A percentile compares a stretch with the other conserved stretches of the same genome.
phyloP scores from a whole-genome alignment of 345 rosid genomes.

The Brassica juncea region DNA sequence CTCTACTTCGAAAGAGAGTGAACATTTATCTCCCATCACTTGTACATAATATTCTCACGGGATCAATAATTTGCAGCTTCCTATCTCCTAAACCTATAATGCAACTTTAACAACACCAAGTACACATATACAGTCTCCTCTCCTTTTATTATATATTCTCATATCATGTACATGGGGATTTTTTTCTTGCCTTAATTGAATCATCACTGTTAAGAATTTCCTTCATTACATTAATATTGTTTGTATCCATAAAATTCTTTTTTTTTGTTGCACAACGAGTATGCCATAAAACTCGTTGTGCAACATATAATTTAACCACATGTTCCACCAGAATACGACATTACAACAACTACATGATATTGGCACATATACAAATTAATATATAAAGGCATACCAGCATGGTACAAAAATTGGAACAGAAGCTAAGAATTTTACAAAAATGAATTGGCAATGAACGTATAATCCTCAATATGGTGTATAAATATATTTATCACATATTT shows the following conservation, averaged over 20 bases:
- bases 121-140: not conserved
- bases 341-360: not conserved
- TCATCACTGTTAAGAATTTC: not conserved
- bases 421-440: slow-evolving; percentile 5
- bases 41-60: slow-evolving; percentile 38
- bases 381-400: not conserved
- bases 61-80: slow-evolving; percentile 22
- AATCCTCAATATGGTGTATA: not conserved
- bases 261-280: no score
- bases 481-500: not conserved
- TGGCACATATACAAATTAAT: not conserved
- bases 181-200: not conserved
- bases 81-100: slow-evolving; percentile 12
- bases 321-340: not conserved
- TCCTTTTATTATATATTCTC: not conserved
- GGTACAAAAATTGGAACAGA: not conserved
- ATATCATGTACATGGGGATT: not conserved
- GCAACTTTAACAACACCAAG: slow-evolving; percentile 31
- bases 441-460: not conserved
- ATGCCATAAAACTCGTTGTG: not conserved
- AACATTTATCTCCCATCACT: slow-evolving; percentile 37
- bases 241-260: no score
- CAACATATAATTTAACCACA: not conserved
- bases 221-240: not conserved
- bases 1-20: slow-evolving; percentile 44